Conservation (phyloP, 2,329 filamentous ascomycete species). For the Sporothrix pallida region DNA sequence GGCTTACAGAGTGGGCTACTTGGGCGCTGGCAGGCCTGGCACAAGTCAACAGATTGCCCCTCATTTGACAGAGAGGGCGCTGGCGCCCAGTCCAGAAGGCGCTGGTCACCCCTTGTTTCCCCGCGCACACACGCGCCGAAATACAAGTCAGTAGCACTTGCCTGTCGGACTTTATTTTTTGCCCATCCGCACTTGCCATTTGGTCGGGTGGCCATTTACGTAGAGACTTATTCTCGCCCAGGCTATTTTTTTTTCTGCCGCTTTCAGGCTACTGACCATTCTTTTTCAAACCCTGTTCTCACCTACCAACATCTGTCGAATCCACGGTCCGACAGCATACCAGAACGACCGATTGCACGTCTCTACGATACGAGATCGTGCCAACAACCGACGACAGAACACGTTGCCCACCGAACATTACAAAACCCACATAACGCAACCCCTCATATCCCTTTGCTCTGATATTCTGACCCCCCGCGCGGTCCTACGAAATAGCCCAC, state of each 20-base stretch:
- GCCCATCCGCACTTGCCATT: constrained; percentile 30
- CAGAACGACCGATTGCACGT: not conserved
- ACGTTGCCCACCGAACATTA: not conserved
- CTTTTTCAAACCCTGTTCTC: not conserved
- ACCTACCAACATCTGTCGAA: not conserved
- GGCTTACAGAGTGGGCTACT: constrained; percentile 6
- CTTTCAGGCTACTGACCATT: not conserved
- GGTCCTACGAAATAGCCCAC: constrained; percentile 43
- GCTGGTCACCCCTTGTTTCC: constrained; percentile 7
- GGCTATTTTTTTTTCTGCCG: constrained; percentile 27
- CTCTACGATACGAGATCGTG: not conserved
- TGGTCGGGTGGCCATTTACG: constrained; percentile 15
- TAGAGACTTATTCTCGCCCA: constrained; percentile 8
- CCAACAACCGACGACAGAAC: not conserved
- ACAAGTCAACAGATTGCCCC: constrained; percentile 23
- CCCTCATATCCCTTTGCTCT: not conserved
- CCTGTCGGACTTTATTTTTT: constrained; percentile 36
- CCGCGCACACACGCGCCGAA: constrained; percentile 14
- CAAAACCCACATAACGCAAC: not conserved
- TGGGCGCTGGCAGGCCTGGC: not conserved
- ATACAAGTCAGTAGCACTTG: not conserved
- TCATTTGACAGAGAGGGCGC: not conserved
- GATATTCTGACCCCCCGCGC: not conserved
- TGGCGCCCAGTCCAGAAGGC: not conserved
- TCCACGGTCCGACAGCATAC: not conserved